Percentiles rank a stretch among this genome's conserved stretches.
These are phyloP conservation scores for Phlyctochytrium arcticum DNA, from an alignment of 192 early-diverging fungal species.

Conservation along the genomic window DNA sequence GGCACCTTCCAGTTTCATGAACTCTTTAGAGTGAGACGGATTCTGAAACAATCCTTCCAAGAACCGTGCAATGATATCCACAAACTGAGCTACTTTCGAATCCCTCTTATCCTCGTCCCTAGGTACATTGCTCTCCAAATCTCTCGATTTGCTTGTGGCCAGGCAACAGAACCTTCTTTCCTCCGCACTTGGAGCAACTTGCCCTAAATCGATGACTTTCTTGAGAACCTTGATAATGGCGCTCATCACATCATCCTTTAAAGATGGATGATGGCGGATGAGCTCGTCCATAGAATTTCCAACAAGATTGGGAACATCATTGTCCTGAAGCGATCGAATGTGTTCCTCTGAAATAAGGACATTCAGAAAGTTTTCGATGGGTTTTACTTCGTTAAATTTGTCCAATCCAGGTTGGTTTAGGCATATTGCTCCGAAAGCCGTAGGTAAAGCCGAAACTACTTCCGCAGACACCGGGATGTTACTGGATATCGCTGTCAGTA, in stretches of 20 bases:
- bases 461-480: slow-evolving; percentile 80
- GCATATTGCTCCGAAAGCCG: slow-evolving; percentile 94
- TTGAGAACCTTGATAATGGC: slow-evolving; percentile 68
- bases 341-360: slow-evolving; percentile 74
- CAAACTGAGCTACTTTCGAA: slow-evolving; percentile 38
- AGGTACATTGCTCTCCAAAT: not conserved
- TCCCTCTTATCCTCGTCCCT: slow-evolving; percentile 50
- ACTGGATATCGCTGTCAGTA: slow-evolving; percentile 64
- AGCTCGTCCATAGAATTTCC: slow-evolving; percentile 92
- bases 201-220: slow-evolving; percentile 59
- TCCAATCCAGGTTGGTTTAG: slow-evolving; percentile 85
- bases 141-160: not conserved
- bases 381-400: slow-evolving; percentile 66
- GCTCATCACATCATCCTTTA: slow-evolving; percentile 70
- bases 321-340: slow-evolving; percentile 72
- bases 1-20: slow-evolving; percentile 62
- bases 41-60: slow-evolving; percentile 85
- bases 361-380: slow-evolving; percentile 69
- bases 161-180: slow-evolving; percentile 39
- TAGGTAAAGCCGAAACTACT: slow-evolving; percentile 71
- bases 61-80: slow-evolving; percentile 69
- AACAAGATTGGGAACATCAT: slow-evolving; percentile 76
- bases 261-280: slow-evolving; percentile 87
- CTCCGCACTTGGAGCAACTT: slow-evolving; percentile 43
- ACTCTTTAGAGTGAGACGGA: slow-evolving; percentile 66